A percentile compares a stretch with the other conserved stretches of the same genome.
Conservation (phyloP, 78 protist genomes). For the Anaeramoeba flamelloides region DNA sequence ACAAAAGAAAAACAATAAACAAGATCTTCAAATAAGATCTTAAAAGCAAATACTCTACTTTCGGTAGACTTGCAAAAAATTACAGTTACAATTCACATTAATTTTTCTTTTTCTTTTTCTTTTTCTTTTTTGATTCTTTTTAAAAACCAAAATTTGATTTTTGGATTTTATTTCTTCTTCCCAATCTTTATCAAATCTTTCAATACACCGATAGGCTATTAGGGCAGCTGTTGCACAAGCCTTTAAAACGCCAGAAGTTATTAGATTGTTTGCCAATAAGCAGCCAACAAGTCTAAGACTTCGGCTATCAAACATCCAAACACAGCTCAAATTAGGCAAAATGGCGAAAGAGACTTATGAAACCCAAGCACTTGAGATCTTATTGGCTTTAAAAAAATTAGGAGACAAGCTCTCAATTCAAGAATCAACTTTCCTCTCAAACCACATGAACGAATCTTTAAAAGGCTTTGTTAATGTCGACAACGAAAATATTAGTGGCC, state of each 20-base stretch:
- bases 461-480: conserved; percentile 1
- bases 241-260: conserved; percentile 65
- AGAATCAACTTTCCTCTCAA: background rate
- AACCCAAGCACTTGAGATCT: conserved; percentile 40
- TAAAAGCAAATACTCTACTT: too few relatives aligned
- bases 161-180: too few relatives aligned
- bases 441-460: background rate
- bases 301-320: conserved; percentile 27
- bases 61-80: too few relatives aligned
- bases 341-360: conserved; percentile 21
- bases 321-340: conserved; percentile 29
- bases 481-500: background rate
- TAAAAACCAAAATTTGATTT: too few relatives aligned
- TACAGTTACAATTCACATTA: too few relatives aligned
- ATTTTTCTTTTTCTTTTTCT: too few relatives aligned
- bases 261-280: conserved; percentile 53
- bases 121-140: too few relatives aligned
- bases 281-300: conserved; percentile 39
- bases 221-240: conserved; percentile 60
- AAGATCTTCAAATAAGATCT: too few relatives aligned
- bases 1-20: too few relatives aligned
- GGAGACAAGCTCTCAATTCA: conserved; percentile 19
- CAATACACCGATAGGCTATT: conserved; percentile 57
- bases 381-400: conserved; percentile 49
- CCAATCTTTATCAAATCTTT: too few relatives aligned